Evolutionary conservation across 2,329 filamentous ascomycete genomes (phyloP), one percentile per base, ranked within the genome.

Genomic region (Aspergillus sp.): DNA sequence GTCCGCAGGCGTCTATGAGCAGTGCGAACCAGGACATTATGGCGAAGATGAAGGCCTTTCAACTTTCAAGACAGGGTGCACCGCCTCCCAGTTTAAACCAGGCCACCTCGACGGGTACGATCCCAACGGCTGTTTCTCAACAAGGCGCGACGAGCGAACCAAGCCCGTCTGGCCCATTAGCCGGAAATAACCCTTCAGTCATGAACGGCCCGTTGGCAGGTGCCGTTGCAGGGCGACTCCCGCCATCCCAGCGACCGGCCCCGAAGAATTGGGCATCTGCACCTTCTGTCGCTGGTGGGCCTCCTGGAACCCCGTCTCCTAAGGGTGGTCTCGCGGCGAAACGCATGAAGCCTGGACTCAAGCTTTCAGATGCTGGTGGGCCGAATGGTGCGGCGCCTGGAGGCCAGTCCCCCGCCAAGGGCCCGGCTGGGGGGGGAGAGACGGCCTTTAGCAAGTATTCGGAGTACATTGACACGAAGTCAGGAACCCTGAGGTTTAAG

Each of bases 401-500:
- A 31, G 70, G 66, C 48, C 66, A 68, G 62, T 66, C 73, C 12
- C 57, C 65, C 14, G 68, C 66, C 52, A 55, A 58, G 57, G 54
- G 67, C 55, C 17, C 63, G 53, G 41, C 72, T 51, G 75, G 77
- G 15, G 80, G 80, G 4, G 35, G 72, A 50, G 76, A 78, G 23
- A 81, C 81, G 6, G 76, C 82, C 52, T 83, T 91, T 73, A 86
- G 84, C 68, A 88, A 88, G 68, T 90, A 88, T 66, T 81, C 87
- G 33, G 88, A 97, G 62, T 95, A 90, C 69, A 90, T 99, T 59
- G 93, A 99, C 70, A 89, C 91, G 0, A 90, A 97, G 69, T 91
- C 91, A 51, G 95, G 95, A 11, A 96, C 90, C 66, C 81, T 99
- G 62, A 96, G 88, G 8, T 99, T 99, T 76, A 90, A 92, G 66